Evolutionary conservation across 1,284 basidiomycete species (phyloP), one percentile per base, ranked within the genome.

Genomic region (Grifola frondosa): DNA sequence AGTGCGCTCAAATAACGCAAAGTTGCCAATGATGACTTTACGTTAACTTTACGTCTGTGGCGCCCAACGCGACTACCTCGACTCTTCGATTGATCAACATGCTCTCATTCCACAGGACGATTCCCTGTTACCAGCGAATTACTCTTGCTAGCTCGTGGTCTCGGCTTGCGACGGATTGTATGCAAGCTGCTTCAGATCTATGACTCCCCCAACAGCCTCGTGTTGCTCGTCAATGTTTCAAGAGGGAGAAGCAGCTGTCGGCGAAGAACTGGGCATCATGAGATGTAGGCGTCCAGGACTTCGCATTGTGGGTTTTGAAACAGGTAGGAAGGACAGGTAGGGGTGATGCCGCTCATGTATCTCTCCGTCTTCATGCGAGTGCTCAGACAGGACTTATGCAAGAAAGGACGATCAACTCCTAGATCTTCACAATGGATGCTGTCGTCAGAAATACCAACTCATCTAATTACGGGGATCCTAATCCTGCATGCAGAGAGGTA

Each of bases 401-500:
- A 87, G 54, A 76, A 78, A 46, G 94, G 94, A 3, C 93, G 97
- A 2, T 71, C 99, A 5, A 76, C 98, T 39, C 93, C 91, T 9
- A 86, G 98, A 26, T 99, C 96, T 0, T 94, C 91, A 24, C 83
- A 91, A 20, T 97, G 99, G 62, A 90, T 99, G 83, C 70, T 99
- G n/a, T 72, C 91, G 54, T 79, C 81, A 6, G 88, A 89, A 53
- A 81, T 98, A 11, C 94, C 94, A 0, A 86, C 80, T 1, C 77
- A 88, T 16, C 72, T 92, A 34, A 88, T 99, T 36, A 91, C 93
- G 0, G 96, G 96, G 1, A 77, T 99, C n/a, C 73, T 98, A 3
- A 78, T 99, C n/a, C 63, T 98, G 28, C 94, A 97, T 56, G 93
- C 94, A 1, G 96, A 99, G 62, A 85, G 78, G 92, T 93, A 57